Percentiles rank a stretch among this genome's conserved stretches.
phyloP scores from a whole-genome alignment of 1,284 basidiomycete genomes.

The Marasmius sp. region DNA sequence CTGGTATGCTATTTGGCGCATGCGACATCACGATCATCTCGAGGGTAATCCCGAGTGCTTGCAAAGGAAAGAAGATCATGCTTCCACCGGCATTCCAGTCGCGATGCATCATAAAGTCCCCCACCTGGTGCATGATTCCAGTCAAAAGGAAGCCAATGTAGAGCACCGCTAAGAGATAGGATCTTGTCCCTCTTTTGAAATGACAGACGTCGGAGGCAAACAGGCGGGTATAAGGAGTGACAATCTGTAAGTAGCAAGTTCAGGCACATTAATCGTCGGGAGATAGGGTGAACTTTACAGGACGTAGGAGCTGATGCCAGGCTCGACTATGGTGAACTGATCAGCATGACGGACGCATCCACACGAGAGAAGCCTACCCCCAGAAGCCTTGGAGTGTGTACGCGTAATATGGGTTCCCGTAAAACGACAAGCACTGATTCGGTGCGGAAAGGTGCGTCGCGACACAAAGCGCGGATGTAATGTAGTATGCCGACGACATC shows the following conservation, averaged over 20 bases:
- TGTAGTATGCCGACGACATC: neutral
- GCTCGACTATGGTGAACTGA: neutral
- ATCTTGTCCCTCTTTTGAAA: neutral
- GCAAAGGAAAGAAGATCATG: neutral
- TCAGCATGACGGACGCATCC: neutral
- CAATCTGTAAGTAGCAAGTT: neutral
- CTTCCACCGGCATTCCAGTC: neutral
- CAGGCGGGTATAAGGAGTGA: neutral
- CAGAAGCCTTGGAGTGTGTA: neutral
- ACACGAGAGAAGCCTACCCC: neutral
- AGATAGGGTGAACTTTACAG: neutral
- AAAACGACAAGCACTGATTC: neutral
- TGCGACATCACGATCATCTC: neutral
- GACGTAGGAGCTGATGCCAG: slow-evolving; percentile 1
- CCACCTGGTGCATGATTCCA: neutral
- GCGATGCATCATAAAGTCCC: neutral
- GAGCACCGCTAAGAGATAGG: neutral
- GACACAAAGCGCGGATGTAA: neutral
- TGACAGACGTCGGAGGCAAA: neutral
- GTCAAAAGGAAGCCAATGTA: neutral
- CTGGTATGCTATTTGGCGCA: neutral
- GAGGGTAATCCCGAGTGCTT: neutral
- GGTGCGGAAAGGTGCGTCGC: neutral
- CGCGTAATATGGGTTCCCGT: neutral
- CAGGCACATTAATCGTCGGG: neutral